phyloP scores from a whole-genome alignment of 495 filamentous ascomycete genomes.

The Penicillium angulare region DNA sequence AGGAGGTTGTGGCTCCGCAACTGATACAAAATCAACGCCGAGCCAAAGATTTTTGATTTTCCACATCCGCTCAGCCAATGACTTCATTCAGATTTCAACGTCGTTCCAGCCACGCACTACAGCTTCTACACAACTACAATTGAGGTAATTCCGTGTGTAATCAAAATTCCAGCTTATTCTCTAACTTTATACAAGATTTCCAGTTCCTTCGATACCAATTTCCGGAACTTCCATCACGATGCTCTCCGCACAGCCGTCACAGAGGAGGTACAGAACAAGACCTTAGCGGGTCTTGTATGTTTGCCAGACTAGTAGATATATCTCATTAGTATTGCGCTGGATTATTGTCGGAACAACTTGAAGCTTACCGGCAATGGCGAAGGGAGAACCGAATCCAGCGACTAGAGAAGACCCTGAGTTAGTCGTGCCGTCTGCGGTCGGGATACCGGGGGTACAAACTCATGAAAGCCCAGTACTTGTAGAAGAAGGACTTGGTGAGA shows the following conservation, averaged over 20 bases:
- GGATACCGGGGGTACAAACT: slow-evolving; percentile 45
- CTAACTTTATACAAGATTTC: slow-evolving; percentile 47
- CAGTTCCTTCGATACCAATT: slow-evolving; percentile 22
- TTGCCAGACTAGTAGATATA: slow-evolving; percentile 71
- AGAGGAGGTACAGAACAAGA: slow-evolving; percentile 17
- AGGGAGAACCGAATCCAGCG: slow-evolving; percentile 75
- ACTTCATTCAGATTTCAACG: slow-evolving; percentile 51
- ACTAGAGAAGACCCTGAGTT: slow-evolving; percentile 40
- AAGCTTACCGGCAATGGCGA: slow-evolving; percentile 76
- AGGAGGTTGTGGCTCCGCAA: slow-evolving; percentile 18
- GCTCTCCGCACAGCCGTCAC: slow-evolving; percentile 18
- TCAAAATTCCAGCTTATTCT: slow-evolving; percentile 35
- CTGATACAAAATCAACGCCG: slow-evolving; percentile 24
- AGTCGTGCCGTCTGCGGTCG: slow-evolving; percentile 23
- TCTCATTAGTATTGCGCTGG: slow-evolving; percentile 21
- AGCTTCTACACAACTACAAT: slow-evolving; percentile 24
- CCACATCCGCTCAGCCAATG: slow-evolving; percentile 44
- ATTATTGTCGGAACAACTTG: not conserved
- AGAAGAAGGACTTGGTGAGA: slow-evolving; percentile 74
- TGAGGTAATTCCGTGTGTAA: slow-evolving; percentile 4
- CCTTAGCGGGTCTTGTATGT: slow-evolving; percentile 65
- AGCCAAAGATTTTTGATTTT: slow-evolving; percentile 47
- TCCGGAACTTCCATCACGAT: slow-evolving; percentile 23
- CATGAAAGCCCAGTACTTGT: slow-evolving; percentile 82
- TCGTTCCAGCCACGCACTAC: slow-evolving; percentile 15